Evolutionary conservation across 176 grass and related monocot genomes (phyloP).

Genomic region (Triticum turgidum): DNA sequence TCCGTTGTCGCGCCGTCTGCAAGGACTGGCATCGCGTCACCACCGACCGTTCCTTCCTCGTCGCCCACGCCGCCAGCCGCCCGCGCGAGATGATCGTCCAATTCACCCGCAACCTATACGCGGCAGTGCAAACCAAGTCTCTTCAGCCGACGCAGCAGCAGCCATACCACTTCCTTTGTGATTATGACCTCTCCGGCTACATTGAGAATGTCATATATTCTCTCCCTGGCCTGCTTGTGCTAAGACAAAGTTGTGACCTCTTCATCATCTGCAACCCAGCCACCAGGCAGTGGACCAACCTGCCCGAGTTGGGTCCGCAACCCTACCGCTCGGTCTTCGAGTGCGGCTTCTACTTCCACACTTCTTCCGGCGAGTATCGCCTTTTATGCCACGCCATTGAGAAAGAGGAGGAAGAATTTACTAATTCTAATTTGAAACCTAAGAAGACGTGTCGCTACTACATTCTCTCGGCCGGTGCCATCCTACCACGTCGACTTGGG

Average conservation of each 20-base stretch:
- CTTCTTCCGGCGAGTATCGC: background rate
- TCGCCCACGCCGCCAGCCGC: background rate
- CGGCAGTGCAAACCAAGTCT: too few relatives aligned
- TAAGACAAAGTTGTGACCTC: too few relatives aligned
- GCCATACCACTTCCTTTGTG: too few relatives aligned
- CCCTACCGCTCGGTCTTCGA: background rate
- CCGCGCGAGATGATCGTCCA: background rate
- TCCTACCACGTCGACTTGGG: background rate
- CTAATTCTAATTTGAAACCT: too few relatives aligned
- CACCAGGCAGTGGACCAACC: too few relatives aligned
- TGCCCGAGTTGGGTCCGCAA: too few relatives aligned
- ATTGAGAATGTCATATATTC: too few relatives aligned
- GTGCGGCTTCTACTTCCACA: background rate
- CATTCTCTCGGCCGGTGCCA: background rate
- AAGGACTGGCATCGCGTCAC: background rate
- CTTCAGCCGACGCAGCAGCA: too few relatives aligned
- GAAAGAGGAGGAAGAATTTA: background rate
- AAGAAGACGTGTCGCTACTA: background rate
- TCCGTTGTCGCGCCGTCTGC: conserved; percentile 16
- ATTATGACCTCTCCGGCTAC: too few relatives aligned
- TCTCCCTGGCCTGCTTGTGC: too few relatives aligned
- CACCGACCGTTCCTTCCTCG: background rate
- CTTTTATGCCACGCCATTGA: background rate
- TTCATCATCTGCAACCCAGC: too few relatives aligned
- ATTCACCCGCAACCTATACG: too few relatives aligned